Evolutionary conservation across 2,329 filamentous ascomycete genomes (phyloP), one percentile per base, ranked within the genome.

Genomic region (Diplodia sapinea): DNA sequence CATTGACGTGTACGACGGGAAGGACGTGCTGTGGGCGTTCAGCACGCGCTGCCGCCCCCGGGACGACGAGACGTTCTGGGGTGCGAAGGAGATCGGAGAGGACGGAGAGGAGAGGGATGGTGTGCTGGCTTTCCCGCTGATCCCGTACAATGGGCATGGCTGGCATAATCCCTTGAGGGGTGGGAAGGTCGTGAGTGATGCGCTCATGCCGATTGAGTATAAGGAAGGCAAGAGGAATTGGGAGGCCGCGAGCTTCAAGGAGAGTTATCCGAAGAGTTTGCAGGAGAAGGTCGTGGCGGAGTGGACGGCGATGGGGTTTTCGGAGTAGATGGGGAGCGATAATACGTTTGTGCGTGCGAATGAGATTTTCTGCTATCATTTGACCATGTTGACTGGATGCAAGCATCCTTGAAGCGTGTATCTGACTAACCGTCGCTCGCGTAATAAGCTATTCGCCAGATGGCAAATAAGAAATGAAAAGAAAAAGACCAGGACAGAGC

Each of bases 1-100:
- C 63, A 82, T 86, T 64, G 82, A 85, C 59, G 74, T 82, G 0
- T 83, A 82, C 69, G 70, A 82, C 57, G 75, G 74, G 62, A 80
- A 81, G 55, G 81, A 85, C 38, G 79, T 85, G 7, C 80, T 83
- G 64, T 86, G 80, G 80, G 83, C 83, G 0, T 84, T 82, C 67
- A 76, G 73, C 15, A 85, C 83, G 0, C 76, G 83, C 0, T 86
- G 83, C 68, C 77, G 82, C 0, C 82, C 82, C 0, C 33, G 50
- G 6, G 66, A 68, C 4, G 82, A 84, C 52, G 83, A 85, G 70
- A 76, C 74, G 1, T 76, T 80, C 68, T 85, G 78, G 61, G 79
- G 83, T 15, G 79, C 85, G 43, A 78, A 78, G 62, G 79, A 83
- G n/a, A n/a, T n/a, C n/a, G 79, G 85, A 23, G 2, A 23, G 23